phyloP scores from a whole-genome alignment of 306 rosid species.

The Argentina anserina region DNA sequence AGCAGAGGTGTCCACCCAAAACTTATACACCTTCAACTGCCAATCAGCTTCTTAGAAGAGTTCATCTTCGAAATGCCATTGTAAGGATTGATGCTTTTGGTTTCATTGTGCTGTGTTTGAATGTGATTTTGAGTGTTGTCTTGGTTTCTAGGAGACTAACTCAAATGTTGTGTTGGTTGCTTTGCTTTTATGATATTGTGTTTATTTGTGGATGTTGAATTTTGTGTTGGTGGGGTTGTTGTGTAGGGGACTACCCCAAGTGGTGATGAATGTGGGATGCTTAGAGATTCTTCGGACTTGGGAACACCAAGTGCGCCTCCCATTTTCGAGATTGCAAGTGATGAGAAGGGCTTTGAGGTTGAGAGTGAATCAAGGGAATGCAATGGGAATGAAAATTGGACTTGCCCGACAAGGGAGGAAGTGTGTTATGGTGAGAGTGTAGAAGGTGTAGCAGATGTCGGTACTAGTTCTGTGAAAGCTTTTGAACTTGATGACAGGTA shows the following conservation, averaged over 20 bases:
- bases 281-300: constrained; percentile 48
- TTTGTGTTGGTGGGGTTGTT: constrained; percentile 1
- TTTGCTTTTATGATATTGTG: background rate
- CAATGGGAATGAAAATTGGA: constrained; percentile 29
- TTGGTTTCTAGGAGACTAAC: constrained; percentile 11
- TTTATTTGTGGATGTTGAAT: background rate
- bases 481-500: constrained; percentile 57
- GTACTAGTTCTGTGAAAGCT: constrained; percentile 21
- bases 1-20: constrained; percentile 39
- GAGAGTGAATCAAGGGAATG: constrained; percentile 29
- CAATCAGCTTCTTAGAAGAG: constrained; percentile 40
- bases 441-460: constrained; percentile 42
- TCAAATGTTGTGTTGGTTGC: constrained; percentile 23
- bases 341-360: constrained; percentile 27
- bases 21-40: constrained; percentile 50
- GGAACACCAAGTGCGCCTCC: constrained; percentile 99
- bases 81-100: constrained; percentile 19
- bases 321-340: constrained; percentile 37
- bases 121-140: background rate
- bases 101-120: background rate
- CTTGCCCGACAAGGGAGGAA: constrained; percentile 46
- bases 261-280: constrained; percentile 34
- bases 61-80: constrained; percentile 34
- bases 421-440: constrained; percentile 38
- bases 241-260: constrained; percentile 32